These are phyloP conservation scores for Pyrenopolyporus hunteri DNA, from an alignment of 495 filamentous ascomycete genomes.

Conservation along the genomic window DNA sequence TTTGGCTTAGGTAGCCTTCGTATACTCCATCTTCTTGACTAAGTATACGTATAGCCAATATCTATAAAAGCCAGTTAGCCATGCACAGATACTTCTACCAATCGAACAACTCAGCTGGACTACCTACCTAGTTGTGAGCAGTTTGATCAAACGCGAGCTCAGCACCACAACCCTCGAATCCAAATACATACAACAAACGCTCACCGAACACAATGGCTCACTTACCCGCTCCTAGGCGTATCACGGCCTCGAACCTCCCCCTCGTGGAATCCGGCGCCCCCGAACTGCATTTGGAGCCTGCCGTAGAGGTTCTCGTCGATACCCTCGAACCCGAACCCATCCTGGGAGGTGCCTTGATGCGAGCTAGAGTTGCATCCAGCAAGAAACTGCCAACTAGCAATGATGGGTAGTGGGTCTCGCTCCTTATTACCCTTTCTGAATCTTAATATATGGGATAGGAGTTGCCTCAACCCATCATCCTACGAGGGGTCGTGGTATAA, in stretches of 20 bases:
- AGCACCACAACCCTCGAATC: no score
- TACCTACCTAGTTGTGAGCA: no score
- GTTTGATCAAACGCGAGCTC: no score
- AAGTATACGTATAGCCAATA: background rate
- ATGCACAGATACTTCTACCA: background rate
- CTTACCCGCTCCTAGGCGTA: constrained; percentile 28
- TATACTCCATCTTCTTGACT: background rate
- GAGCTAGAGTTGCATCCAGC: constrained; percentile 35
- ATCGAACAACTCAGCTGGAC: background rate
- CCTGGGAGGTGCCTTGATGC: constrained; percentile 24
- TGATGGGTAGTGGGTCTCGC: constrained; percentile 35
- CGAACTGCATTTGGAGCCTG: constrained; percentile 24
- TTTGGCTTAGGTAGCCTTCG: background rate
- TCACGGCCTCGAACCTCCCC: constrained; percentile 36
- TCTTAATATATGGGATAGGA: no score
- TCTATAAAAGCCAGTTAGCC: no score
- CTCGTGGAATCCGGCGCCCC: constrained; percentile 10
- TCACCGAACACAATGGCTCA: constrained; percentile 24
- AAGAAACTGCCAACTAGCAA: constrained; percentile 36
- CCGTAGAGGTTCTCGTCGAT: constrained; percentile 34
- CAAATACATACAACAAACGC: no score
- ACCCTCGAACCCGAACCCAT: constrained; percentile 30
- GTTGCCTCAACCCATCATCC: background rate
- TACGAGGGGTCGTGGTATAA: background rate
- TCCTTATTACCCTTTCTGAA: background rate